A percentile compares a stretch with the other conserved stretches of the same genome.
Conservation (phyloP, 2,329 filamentous ascomycete species). For the Westerdykella ornata region DNA sequence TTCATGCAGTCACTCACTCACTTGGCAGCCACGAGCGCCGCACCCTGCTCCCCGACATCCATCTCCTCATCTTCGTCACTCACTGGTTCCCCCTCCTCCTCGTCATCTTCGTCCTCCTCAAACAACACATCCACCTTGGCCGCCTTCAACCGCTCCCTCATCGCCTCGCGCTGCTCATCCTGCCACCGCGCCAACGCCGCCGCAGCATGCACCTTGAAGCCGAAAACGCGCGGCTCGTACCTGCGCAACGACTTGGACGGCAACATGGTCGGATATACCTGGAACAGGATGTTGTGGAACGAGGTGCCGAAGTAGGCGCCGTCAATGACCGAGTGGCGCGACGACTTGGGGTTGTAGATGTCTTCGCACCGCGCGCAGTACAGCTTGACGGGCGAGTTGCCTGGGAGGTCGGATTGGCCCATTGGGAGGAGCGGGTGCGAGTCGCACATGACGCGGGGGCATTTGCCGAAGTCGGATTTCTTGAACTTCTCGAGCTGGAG, state of each 20-base stretch:
- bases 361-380: slow-evolving; percentile 98
- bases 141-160: slow-evolving; percentile 69
- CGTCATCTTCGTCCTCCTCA: slow-evolving; percentile 57
- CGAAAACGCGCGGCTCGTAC: slow-evolving; percentile 86
- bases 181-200: slow-evolving; percentile 91
- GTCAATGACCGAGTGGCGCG: slow-evolving; percentile 88
- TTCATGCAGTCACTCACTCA: too few relatives aligned
- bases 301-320: slow-evolving; percentile 97
- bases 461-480: slow-evolving; percentile 96
- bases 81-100: slow-evolving; percentile 53
- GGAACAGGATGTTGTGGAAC: slow-evolving; percentile 98
- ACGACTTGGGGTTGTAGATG: slow-evolving; percentile 97
- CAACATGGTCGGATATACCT: slow-evolving; percentile 87
- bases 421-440: slow-evolving; percentile 90
- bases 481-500: slow-evolving; percentile 97
- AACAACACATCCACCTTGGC: slow-evolving; percentile 69
- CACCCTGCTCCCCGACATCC: slow-evolving; percentile 22
- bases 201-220: slow-evolving; percentile 88
- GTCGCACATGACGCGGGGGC: slow-evolving; percentile 90
- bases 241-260: slow-evolving; percentile 78
- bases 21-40: slow-evolving; percentile 5
- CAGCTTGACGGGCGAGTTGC: slow-evolving; percentile 85
- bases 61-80: slow-evolving; percentile 41
- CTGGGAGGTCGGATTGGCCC: slow-evolving; percentile 84
- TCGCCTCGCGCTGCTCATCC: slow-evolving; percentile 68